Base-by-base conservation (phyloP, 495 filamentous ascomycete species). In the Penicillium coffeae region DNA sequence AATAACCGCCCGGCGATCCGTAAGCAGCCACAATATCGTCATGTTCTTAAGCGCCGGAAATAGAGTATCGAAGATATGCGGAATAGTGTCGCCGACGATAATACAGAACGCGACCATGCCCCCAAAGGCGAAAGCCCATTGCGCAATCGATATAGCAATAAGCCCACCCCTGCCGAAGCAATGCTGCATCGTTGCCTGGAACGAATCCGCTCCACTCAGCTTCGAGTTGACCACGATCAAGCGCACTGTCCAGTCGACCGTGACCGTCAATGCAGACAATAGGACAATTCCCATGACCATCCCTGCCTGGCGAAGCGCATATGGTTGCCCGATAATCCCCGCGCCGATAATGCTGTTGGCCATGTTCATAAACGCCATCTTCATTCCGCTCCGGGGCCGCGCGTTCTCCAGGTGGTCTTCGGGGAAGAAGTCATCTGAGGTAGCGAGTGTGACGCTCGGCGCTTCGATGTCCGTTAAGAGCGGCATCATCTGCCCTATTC, bases 61-160 rank as follows among this genome's bases (percentile, higher is more conserved):
- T 8, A 95, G 59, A 9, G 90, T 89, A 14, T 72, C 70, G 54
- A 96, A 60, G 25, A 98, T 93, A 66, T 89, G 88, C 0, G 93
- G 93, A 56, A 98, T 96, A 1, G 88, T 87, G 64, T 98, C 93
- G 18, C 93, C 93, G 19, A 98, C 85, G 64, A 98, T 96, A 47
- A 98, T 88, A 47, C 91, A 93, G 69, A 96, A 98, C 16, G 94
- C 94, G 34, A 97, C 79, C 94, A 97, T 97, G 41, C 94, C 93
- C 36, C 93, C 94, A 67, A 96, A 98, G 38, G 94, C 93, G 77
- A 98, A 98, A 30, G 87, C 88, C 89, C 90, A 97, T 70, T 98
- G 93, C 30, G 93, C 93, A 42, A 82, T 64, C 21, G 82, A 88
- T 47, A 98, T 95, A 22, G 93, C 93, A 45, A 97, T 81, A 33